Base-by-base conservation (phyloP, 257 asterid genomes). In the Penstemon eatonii region DNA sequence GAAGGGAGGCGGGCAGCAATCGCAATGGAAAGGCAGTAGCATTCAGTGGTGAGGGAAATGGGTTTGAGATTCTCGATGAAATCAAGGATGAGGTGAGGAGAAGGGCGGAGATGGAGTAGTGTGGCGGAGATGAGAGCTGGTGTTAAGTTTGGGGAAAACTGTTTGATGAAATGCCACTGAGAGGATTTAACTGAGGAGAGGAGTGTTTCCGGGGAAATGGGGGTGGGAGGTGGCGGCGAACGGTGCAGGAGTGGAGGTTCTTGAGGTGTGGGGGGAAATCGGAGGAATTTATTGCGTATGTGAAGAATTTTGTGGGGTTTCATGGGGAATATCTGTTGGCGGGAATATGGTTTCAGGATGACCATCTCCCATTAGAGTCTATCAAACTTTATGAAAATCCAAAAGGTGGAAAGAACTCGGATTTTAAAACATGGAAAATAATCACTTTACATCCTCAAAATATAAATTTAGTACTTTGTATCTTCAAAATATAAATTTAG, bases 91-190 rank as follows among this genome's bases (percentile, higher is more conserved):
- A 62, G 53, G 53, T 49, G 66, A 3, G 89, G 89, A 55, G 74
- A 79, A 41, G 72, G 78, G 9, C 84, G 79, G 76, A 85, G 81
- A 63, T 73, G 73, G 67, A 67, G 41, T 39, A 85, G 81, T n/a
- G 85, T 63, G 60, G 75, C 46, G 36, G 79, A 75, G 58, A 85
- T 66, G 36, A 78, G 66, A 47, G 71, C 15, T n/a, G 84, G 78
- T 8, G 76, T 75, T 49, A 81, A 66, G 63, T 70, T 47, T 10
- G 82, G 71, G 0, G 82, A 56, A 18, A 78, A 13, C 6, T 78
- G 91, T 87, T 85, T 78, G 89, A 87, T 76, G 57, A 74, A 87
- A 44, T 81, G 86, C 91, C 89, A 85, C 75, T 85, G 76, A 79
- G 89, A 85, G 71, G 80, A 67, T 57, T 56, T 64, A 38, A 77